Base-by-base conservation (phyloP, 1,284 basidiomycete genomes). In the Tylopilus sp. region DNA sequence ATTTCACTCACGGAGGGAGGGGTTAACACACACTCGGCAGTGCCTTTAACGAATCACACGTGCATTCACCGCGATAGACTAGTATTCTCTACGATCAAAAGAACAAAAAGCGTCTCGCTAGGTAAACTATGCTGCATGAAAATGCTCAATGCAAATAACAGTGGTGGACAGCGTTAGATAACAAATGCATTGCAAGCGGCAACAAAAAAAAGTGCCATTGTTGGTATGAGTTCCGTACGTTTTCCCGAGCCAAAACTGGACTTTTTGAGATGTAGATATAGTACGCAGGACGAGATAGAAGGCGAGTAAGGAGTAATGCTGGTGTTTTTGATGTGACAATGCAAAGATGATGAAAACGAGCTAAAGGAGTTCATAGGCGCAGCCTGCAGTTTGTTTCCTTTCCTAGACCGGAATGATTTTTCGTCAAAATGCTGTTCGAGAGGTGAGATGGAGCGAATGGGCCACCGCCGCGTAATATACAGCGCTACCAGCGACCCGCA, bases 211-310 rank as follows among this genome's bases (percentile, higher is more conserved):
- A 23, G 21, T 41, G 51, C 60, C 57, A 41, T 41, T 66, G 58
- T 55, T 67, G 64, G 59, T 69, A 66, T 66, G 65, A 30, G 58
- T 65, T 65, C 67, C 65, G 52, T 54, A 62, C 59, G 50, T 60
- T 68, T 68, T 65, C 55, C 59, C 48, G 52, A 53, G 57, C 54
- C 52, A 36, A 65, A 55, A 53, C 23, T 51, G 55, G 54, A 48
- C 21, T 65, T 68, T 53, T 66, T 65, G 64, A 68, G 63, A 64
- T 61, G 62, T 61, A 69, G 66, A 68, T 68, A 66, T 68, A 60
- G 53, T 67, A 68, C 66, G 61, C 39, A 56, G 54, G 60, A 66
- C 55, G 52, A 56, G 63, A 58, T 60, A 68, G 52, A 64, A 60
- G 52, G 50, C 47, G 55, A 64, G 46, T 63, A 52, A 53, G 44